Percentiles rank a stretch among this genome's conserved stretches.
These are phyloP conservation scores for Furcasterigmium sp. DNA, from an alignment of 2,329 filamentous ascomycete species.

Conservation along the genomic window DNA sequence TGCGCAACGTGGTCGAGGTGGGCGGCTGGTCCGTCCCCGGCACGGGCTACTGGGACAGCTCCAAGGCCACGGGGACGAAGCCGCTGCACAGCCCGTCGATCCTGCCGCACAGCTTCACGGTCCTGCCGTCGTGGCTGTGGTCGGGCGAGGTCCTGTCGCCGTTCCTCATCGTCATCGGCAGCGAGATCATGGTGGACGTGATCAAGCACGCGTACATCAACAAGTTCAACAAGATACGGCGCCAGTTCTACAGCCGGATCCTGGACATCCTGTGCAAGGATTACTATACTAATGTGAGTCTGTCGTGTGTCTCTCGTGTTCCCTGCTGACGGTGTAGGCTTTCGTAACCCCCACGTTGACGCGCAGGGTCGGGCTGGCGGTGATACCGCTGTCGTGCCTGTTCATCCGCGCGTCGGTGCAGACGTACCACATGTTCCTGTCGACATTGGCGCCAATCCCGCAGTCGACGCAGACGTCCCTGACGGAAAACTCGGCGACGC, in stretches of 20 bases:
- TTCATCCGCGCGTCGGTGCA: constrained; percentile 94
- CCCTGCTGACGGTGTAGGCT: constrained; percentile 44
- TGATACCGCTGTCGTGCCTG: constrained; percentile 87
- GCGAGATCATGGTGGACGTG: constrained; percentile 95
- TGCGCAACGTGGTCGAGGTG: constrained; percentile 94
- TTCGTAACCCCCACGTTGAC: constrained; percentile 89
- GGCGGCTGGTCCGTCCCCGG: constrained; percentile 69
- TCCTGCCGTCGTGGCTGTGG: constrained; percentile 72
- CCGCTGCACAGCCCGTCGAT: constrained; percentile 67
- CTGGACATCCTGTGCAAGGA: constrained; percentile 94
- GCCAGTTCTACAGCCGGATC: constrained; percentile 81
- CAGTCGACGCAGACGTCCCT: constrained; percentile 62
- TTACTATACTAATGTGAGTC: constrained; percentile 84
- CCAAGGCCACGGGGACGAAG: constrained; percentile 47
- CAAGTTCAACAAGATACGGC: constrained; percentile 97
- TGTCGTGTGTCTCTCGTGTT: neutral
- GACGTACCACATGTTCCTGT: constrained; percentile 97
- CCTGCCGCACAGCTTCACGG: constrained; percentile 83
- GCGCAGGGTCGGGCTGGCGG: constrained; percentile 80
- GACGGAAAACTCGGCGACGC: constrained; percentile 55
- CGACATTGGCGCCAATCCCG: constrained; percentile 69
- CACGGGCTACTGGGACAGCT: constrained; percentile 42
- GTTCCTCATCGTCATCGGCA: constrained; percentile 89
- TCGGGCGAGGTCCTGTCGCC: constrained; percentile 86
- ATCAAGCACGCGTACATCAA: constrained; percentile 97